Percentiles rank a stretch among this genome's conserved stretches.
Conservation (phyloP, 2,329 filamentous ascomycete genomes). For the Coniosporium uncinatum region DNA sequence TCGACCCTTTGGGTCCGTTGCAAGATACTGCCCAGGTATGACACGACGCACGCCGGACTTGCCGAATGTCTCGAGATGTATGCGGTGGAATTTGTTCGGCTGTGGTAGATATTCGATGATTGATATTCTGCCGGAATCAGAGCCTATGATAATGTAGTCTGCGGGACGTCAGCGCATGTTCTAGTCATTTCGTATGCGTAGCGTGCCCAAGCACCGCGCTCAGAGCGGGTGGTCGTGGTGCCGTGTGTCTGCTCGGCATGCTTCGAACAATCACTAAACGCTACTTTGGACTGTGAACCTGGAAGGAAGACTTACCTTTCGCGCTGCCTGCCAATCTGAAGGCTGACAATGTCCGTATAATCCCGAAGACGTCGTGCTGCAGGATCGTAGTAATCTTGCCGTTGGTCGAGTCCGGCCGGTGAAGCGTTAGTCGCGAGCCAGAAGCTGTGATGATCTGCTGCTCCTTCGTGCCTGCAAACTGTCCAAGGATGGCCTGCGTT, state of each 20-base stretch:
- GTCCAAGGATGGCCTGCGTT: constrained; percentile 86
- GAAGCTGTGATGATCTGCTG: constrained; percentile 96
- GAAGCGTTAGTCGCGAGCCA: constrained; percentile 82
- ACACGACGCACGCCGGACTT: constrained; percentile 95
- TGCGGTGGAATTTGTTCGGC: constrained; percentile 80
- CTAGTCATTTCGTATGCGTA: too few relatives aligned
- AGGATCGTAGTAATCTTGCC: constrained; percentile 82
- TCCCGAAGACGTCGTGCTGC: constrained; percentile 94
- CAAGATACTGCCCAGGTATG: constrained; percentile 92
- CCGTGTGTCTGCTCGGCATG: constrained; percentile 21
- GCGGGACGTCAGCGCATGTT: constrained; percentile 23
- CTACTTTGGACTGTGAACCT: constrained; percentile 20
- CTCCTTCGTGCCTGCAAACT: constrained; percentile 94
- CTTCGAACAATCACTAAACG: constrained; percentile 38
- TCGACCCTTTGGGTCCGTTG: constrained; percentile 91
- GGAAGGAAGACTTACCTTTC: constrained; percentile 69
- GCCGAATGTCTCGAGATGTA: constrained; percentile 96
- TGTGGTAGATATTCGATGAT: constrained; percentile 88
- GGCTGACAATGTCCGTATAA: constrained; percentile 82
- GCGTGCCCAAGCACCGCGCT: too few relatives aligned
- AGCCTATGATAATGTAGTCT: constrained; percentile 96
- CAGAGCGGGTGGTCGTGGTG: too few relatives aligned
- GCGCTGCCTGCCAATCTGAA: constrained; percentile 91
- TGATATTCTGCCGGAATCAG: constrained; percentile 91
- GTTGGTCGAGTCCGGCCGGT: constrained; percentile 79